A percentile compares a stretch with the other conserved stretches of the same genome.
Conservation (phyloP, 1,284 basidiomycete genomes). For the Sanguinoderma infundibulare region DNA sequence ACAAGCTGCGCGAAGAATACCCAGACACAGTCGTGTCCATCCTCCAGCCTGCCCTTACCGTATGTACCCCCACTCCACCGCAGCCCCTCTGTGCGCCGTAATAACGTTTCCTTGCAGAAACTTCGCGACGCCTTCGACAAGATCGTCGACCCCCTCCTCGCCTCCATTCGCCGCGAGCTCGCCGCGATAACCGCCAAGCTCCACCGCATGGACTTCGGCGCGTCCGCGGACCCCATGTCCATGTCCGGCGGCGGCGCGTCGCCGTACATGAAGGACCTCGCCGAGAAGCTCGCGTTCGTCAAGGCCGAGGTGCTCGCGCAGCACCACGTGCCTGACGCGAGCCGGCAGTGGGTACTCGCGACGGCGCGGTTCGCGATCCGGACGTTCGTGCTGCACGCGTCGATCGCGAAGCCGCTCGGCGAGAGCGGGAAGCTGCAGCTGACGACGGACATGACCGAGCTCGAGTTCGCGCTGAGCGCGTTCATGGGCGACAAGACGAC, state of each 20-base stretch:
- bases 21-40: slow-evolving; percentile 61
- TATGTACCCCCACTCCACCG: slow-evolving; percentile 35
- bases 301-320: slow-evolving; percentile 76
- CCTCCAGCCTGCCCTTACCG: slow-evolving; percentile 67
- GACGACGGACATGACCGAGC: slow-evolving; percentile 93
- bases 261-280: slow-evolving; percentile 88
- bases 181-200: slow-evolving; percentile 78
- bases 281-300: slow-evolving; percentile 83
- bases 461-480: slow-evolving; percentile 88
- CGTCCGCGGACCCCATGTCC: slow-evolving; percentile 57
- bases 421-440: slow-evolving; percentile 92
- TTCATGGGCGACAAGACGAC: slow-evolving; percentile 71
- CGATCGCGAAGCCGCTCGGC: slow-evolving; percentile 84
- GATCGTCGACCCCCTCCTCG: slow-evolving; percentile 72
- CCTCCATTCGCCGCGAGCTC: slow-evolving; percentile 80
- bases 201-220: slow-evolving; percentile 83
- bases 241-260: slow-evolving; percentile 64
- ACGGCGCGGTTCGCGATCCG: slow-evolving; percentile 80
- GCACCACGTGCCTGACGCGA: slow-evolving; percentile 72
- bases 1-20: slow-evolving; percentile 75
- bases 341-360: slow-evolving; percentile 67
- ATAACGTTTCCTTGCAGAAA: slow-evolving; percentile 46
- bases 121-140: slow-evolving; percentile 61
- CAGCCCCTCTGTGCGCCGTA: background rate
- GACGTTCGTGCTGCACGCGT: slow-evolving; percentile 88